A percentile compares a stretch with the other conserved stretches of the same genome.
phyloP scores from a whole-genome alignment of 2,329 filamentous ascomycete genomes.

The Cordyceps fumosorosea region DNA sequence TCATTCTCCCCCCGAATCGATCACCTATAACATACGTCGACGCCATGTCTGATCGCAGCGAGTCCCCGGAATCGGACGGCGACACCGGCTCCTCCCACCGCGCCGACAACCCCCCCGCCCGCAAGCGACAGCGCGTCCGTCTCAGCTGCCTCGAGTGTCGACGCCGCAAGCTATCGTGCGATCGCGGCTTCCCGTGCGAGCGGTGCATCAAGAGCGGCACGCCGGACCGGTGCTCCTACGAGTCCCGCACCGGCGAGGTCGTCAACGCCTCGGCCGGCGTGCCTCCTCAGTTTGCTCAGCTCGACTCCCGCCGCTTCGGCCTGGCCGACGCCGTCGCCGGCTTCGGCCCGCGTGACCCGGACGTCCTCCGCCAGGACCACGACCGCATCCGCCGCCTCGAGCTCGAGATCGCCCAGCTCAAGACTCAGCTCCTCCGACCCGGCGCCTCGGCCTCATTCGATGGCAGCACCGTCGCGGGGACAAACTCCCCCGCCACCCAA shows the following conservation, averaged over 20 bases:
- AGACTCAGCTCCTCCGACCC: constrained; percentile 42
- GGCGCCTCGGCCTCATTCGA: constrained; percentile 35
- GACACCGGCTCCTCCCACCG: constrained; percentile 20
- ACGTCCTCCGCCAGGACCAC: constrained; percentile 40
- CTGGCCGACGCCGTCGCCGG: constrained; percentile 22
- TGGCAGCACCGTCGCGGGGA: constrained; percentile 43
- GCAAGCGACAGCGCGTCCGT: constrained; percentile 53
- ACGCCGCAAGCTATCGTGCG: constrained; percentile 54
- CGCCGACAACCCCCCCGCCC: constrained; percentile 32
- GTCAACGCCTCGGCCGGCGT: constrained; percentile 41
- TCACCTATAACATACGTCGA: background rate
- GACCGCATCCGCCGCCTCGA: constrained; percentile 54
- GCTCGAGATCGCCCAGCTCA: constrained; percentile 52
- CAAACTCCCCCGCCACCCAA: constrained; percentile 38
- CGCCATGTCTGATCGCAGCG: constrained; percentile 29
- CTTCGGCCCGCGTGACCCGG: constrained; percentile 29
- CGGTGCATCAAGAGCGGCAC: constrained; percentile 57
- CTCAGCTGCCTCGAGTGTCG: constrained; percentile 56
- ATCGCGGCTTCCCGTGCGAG: constrained; percentile 55
- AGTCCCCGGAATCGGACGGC: constrained; percentile 32
- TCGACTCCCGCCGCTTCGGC: constrained; percentile 34
- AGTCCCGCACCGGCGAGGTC: constrained; percentile 47
- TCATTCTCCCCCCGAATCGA: background rate
- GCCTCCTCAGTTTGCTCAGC: constrained; percentile 35
- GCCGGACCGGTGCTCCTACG: constrained; percentile 53